phyloP scores from a whole-genome alignment of 129 eudicot species.

The Helianthus annuus region HanXRQr2.0-SUNRISE NC_035436.2:182232211-182232710 shows the following conservation, averaged over 20 bases:
- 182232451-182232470: slow-evolving; percentile 79
- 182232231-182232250: slow-evolving; percentile 58
- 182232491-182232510: slow-evolving; percentile 51
- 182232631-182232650: slow-evolving; percentile 64
- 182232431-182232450: slow-evolving; percentile 59
- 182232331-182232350: slow-evolving; percentile 56
- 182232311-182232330: slow-evolving; percentile 68
- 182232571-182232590: slow-evolving; percentile 36
- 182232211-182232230: slow-evolving; percentile 52
- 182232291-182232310: slow-evolving; percentile 37
- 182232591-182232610: slow-evolving; percentile 34
- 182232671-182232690: slow-evolving; percentile 55
- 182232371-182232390: slow-evolving; percentile 60
- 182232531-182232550: slow-evolving; percentile 59
- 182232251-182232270: slow-evolving; percentile 70
- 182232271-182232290: slow-evolving; percentile 53
- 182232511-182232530: slow-evolving; percentile 63
- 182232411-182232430: slow-evolving; percentile 58
- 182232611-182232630: slow-evolving; percentile 69
- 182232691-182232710: slow-evolving; percentile 69
- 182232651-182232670: slow-evolving; percentile 37
- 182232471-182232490: slow-evolving; percentile 73
- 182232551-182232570: slow-evolving; percentile 54
- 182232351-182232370: slow-evolving; percentile 45
- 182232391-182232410: slow-evolving; percentile 66